Evolutionary conservation across 495 filamentous ascomycete genomes (phyloP), one percentile per base, ranked within the genome.

Genomic region (Podospora pseudopauciseta): DNA sequence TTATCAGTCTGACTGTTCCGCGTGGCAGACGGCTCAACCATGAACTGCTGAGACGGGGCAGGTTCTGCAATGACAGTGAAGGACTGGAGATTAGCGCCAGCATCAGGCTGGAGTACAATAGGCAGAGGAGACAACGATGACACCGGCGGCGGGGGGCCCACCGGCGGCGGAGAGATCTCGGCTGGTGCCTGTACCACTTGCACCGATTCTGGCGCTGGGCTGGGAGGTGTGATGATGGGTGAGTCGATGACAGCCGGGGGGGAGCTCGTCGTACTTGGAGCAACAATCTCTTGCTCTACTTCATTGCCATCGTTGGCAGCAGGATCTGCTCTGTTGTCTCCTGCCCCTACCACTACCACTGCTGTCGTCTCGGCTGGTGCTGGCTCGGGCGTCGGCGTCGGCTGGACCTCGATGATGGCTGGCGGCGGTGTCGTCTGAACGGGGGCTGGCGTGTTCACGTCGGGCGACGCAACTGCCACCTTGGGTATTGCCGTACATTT

Each of bases 401-500:
- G 3, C 2, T 9, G 59, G 27, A 63, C 44, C 60, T 65, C 53
- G 63, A 54, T 64, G 53, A 19, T 70, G 20, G 39, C 39, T 49
- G 39, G 39, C 13, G 39, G 39, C 13, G 39, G 39, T 49, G 75
- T 65, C 5, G 68, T 68, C 27, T 65, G 67, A 3, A 72, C 65
- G 39, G 72, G 58, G 44, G 72, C n/a, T 2, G 70, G 57, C 56
- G 75, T 39, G 67, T 60, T 54, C 56, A 72, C 64, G 34, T 59
- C 18, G 3, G 23, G 54, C 61, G 60, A 9, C 23, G 63, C 65
- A 6, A 3, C 60, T 1, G 63, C 57, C n/a, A 65, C 67, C 65
- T 77, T 81, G 53, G 83, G 83, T 63, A 82, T 70, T 39, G 79
- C 80, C 69, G 83, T 84, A 72, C 84, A 85, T 72, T 75, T 78